These are phyloP conservation scores for Trifolium subterraneum DNA, from an alignment of 306 rosid species.

Conservation along the genomic window DNA sequence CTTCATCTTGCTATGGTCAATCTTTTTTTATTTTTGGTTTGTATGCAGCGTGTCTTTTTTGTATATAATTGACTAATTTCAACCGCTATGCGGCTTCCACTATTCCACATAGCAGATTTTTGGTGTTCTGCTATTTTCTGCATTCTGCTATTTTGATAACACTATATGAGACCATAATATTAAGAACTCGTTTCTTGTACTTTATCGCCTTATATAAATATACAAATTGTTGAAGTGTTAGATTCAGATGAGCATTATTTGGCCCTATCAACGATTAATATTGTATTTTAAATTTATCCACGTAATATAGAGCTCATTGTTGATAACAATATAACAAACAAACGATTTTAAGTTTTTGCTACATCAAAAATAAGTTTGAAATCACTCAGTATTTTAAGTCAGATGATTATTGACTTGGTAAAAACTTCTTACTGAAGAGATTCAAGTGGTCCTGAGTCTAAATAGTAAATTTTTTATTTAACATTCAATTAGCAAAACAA, in stretches of 20 bases:
- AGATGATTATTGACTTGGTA: neutral
- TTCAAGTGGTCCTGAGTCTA: neutral
- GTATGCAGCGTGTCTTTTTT: neutral
- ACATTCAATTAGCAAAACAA: conserved; percentile 13
- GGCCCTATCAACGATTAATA: neutral
- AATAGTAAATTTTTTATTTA: conserved; percentile 16
- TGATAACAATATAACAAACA: conserved; percentile 4
- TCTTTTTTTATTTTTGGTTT: neutral
- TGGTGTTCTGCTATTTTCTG: neutral
- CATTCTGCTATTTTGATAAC: neutral
- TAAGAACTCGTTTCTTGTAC: neutral
- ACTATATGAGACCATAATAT: neutral
- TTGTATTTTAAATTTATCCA: neutral
- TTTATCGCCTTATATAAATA: neutral
- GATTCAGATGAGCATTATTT: neutral
- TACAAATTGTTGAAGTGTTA: neutral
- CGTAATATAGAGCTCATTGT: neutral
- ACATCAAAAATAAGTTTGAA: neutral
- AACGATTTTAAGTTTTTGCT: no score
- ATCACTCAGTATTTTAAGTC: neutral
- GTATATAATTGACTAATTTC: neutral
- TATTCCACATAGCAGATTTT: neutral
- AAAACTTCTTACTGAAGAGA: conserved; percentile 12
- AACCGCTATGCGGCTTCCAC: neutral
- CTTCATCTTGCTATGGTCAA: conserved; percentile 25